These are phyloP conservation scores for Kondoa malvinella DNA, from an alignment of 768 basidiomycete species.

Conservation along the genomic window DNA sequence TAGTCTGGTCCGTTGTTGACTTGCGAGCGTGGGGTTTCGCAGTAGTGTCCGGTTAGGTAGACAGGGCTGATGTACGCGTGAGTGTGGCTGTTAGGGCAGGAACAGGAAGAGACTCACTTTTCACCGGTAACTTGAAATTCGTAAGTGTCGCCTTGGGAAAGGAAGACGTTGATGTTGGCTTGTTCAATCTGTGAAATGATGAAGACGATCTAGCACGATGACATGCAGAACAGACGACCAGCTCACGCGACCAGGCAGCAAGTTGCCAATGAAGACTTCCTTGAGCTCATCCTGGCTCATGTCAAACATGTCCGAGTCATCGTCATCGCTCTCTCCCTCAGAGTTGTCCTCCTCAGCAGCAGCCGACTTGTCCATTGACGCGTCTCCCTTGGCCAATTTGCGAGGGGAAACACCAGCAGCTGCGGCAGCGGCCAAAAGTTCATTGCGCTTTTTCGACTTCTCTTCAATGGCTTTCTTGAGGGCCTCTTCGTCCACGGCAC, in stretches of 20 bases:
- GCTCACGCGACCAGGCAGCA: slow-evolving; percentile 13
- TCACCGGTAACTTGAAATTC: slow-evolving; percentile 12
- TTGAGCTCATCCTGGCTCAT: slow-evolving; percentile 26
- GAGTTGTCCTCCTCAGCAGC: slow-evolving; percentile 13
- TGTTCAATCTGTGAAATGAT: slow-evolving; percentile 15
- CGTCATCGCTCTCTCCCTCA: slow-evolving; percentile 21
- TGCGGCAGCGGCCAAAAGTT: neutral
- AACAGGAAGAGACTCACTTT: slow-evolving; percentile 3
- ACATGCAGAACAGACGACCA: neutral
- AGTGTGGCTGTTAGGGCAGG: slow-evolving; percentile 11
- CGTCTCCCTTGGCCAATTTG: slow-evolving; percentile 9
- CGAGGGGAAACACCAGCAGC: neutral
- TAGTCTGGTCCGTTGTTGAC: neutral
- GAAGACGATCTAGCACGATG: neutral
- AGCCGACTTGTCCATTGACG: no score
- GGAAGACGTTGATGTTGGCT: slow-evolving; percentile 13
- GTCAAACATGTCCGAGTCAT: slow-evolving; percentile 29
- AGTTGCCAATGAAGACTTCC: neutral
- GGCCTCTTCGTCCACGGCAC: neutral
- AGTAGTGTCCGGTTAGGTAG: slow-evolving; percentile 7
- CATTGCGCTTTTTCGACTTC: slow-evolving; percentile 32
- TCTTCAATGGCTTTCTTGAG: slow-evolving; percentile 22
- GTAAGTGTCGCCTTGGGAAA: slow-evolving; percentile 12
- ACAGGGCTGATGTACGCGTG: slow-evolving; percentile 11
- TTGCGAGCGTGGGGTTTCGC: neutral